phyloP scores from a whole-genome alignment of 2,329 filamentous ascomycete genomes.

The Colletotrichum tamarilloi region DNA sequence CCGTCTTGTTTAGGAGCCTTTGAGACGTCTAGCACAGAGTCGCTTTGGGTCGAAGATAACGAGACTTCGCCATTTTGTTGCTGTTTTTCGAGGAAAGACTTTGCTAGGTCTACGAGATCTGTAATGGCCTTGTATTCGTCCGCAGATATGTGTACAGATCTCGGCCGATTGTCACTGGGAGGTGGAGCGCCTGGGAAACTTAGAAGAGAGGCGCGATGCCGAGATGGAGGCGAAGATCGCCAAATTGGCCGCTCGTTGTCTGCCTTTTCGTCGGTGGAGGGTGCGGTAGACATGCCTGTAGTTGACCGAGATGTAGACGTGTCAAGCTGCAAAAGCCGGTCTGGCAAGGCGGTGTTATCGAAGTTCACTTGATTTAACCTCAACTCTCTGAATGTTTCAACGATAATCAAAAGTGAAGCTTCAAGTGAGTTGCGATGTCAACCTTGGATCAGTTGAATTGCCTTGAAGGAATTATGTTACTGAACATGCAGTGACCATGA shows the following conservation, averaged over 20 bases:
- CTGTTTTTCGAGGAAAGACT: constrained; percentile 18
- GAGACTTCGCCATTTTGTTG: constrained; percentile 3
- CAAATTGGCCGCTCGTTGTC: neutral
- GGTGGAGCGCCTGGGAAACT: constrained; percentile 6
- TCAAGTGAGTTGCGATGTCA: neutral
- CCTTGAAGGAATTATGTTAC: neutral
- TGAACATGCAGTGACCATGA: neutral
- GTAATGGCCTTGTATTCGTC: constrained; percentile 32
- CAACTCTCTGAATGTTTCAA: neutral
- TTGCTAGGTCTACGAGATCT: constrained; percentile 28
- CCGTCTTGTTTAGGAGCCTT: constrained; percentile 15
- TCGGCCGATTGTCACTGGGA: neutral
- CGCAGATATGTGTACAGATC: constrained; percentile 22
- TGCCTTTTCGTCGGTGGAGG: neutral
- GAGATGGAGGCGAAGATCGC: neutral
- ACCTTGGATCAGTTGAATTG: neutral
- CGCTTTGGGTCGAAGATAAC: neutral
- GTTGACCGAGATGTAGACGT: neutral
- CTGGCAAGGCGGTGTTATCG: too few species aligned
- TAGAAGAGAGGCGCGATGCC: constrained; percentile 11
- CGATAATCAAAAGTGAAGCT: neutral
- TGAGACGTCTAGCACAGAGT: neutral
- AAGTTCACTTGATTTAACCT: neutral
- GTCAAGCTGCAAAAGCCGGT: neutral
- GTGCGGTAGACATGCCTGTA: neutral